Base-by-base conservation (phyloP, 164 flowering plant genomes). In the Litsea cubeba region DNA sequence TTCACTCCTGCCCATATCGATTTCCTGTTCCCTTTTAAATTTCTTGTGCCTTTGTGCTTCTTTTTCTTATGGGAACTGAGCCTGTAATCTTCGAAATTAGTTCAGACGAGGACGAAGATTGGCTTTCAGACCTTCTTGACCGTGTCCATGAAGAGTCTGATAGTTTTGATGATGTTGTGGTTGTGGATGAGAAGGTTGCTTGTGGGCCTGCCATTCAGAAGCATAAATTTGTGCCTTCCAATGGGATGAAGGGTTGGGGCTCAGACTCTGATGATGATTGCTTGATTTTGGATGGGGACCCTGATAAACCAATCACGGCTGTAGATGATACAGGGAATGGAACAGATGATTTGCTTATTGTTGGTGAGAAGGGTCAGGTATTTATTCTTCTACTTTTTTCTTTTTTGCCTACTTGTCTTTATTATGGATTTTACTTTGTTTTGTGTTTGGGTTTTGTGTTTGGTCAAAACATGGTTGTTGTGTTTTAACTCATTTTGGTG, bases 351-450 rank as follows among this genome's bases (percentile, higher is more conserved):
- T 70, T 90, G 81, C 77, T 82, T n/a, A 65, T 92, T 58, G 88
- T 92, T 23, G 86, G 87, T 4, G 88, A 90, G 68, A 90, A 84
- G 81, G 97, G 97, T 50, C 87, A 83, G 94, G 97, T 92, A 84
- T 65, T 2, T 15, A 14, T 50, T 57, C 32, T 58, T 8, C 46
- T 40, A 8, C 46, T 25, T 69, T 30, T 68, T 12, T 65, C 65
- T 71, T 57, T 75, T 5, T 24, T 74, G 1, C 15, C 17, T 70
- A 10, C 32, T 28, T 35, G 12, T 22, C 58, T 69, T 17, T 71
- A 6, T 7, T 71, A 15, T 65, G 32, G 20, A 15, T 28, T n/a
- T 23, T 62, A 6, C 46, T 11, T 65, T 26, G 46, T 65, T 26
- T 28, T 65, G 7, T 2, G 32, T 65, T 65, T 28, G 46, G 46